Evolutionary conservation across 345 rosid species (phyloP).

Genomic region (Psidium friedrichsthalianum): DNA sequence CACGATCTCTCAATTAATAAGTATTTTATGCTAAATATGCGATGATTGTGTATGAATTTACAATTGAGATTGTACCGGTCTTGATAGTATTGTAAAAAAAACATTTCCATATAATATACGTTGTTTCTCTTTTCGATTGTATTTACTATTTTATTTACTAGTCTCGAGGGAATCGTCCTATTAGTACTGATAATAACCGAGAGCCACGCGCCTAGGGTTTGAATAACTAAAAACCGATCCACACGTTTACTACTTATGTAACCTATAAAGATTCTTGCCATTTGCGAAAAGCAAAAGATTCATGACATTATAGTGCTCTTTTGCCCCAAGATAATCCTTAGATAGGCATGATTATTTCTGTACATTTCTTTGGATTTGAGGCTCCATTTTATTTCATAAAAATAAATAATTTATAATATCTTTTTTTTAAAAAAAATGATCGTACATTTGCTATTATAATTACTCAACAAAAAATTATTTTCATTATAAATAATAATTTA

Average conservation of each 20-base stretch:
- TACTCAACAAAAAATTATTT: too few relatives aligned
- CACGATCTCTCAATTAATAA: too few relatives aligned
- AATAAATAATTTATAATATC: too few relatives aligned
- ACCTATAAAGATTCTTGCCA: not conserved
- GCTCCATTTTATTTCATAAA: too few relatives aligned
- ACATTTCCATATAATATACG: too few relatives aligned
- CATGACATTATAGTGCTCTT: not conserved
- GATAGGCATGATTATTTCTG: not conserved
- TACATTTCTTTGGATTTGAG: not conserved
- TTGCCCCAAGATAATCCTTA: not conserved
- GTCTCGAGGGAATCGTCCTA: not conserved
- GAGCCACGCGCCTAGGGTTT: not conserved
- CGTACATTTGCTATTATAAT: too few relatives aligned
- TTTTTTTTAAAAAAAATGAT: too few relatives aligned
- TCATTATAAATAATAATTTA: too few relatives aligned
- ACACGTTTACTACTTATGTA: not conserved
- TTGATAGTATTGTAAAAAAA: rapidly evolving
- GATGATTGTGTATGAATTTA: too few relatives aligned
- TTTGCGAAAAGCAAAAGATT: not conserved
- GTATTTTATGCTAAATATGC: too few relatives aligned
- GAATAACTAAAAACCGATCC: not conserved
- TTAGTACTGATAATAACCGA: not conserved
- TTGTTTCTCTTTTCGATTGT: not conserved
- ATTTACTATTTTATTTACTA: not conserved
- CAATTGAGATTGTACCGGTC: too few relatives aligned